Evolutionary conservation across 2,329 filamentous ascomycete genomes (phyloP), one percentile per base, ranked within the genome.

Genomic region (Colletotrichum truncatum): DNA sequence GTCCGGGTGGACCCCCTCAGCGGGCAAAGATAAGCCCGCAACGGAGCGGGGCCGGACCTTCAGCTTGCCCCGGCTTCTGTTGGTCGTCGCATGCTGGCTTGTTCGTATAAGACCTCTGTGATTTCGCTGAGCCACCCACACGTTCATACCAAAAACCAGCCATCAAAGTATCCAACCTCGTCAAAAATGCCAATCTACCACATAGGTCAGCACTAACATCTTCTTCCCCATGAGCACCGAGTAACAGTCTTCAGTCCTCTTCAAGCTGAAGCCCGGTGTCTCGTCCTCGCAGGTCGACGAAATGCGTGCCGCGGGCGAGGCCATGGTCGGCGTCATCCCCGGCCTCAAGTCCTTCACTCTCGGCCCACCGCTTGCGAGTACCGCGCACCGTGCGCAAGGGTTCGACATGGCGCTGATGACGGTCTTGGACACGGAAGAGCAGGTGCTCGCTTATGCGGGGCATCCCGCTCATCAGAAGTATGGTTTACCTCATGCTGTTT

Each of bases 341-440:
- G 53, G 53, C 10, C 53, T 56, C 2, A 34, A 8, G 39, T 56
- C 53, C 10, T 45, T 56, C 28, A 28, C 6, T 7, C 26, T 56
- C 1, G 68, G 63, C 1, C 63, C 67, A 34, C 64, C 68, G 26
- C 54, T 69, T 23, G 49, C 64, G 3, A 64, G 46, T 45, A 70
- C 67, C 3, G 57, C 64, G 9, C 53, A 67, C 46, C 56, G 67
- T 6, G 46, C 67, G 3, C 60, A 64, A 38, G 68, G 67, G 26
- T 70, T 65, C 34, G 67, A 70, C 41, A 55, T 70, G 64, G 67
- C 58, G 14, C 41, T 68, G 9, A 46, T 70, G 45, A 62, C 67
- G 21, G 60, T 70, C 16, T 18, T 70, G 56, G 68, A 70, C 14
- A 70, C 63, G 11, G 64, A 67, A 32, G 64, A 65, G 45, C 53